phyloP scores from a whole-genome alignment of 1,139 yeast species.

The Wickerhamomyces sp. region DNA sequence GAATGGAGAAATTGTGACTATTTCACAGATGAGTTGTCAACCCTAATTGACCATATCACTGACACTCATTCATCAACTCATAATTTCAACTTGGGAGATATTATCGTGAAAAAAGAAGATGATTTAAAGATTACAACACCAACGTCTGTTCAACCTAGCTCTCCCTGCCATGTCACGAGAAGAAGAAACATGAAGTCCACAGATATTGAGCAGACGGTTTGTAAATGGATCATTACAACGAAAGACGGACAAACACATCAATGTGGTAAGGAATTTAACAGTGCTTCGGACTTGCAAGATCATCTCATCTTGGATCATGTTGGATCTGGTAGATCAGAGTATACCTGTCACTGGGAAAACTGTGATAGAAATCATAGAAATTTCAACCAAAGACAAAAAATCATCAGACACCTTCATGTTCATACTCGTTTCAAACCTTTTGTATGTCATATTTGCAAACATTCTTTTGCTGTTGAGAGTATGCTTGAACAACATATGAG shows the following conservation, averaged over 20 bases:
- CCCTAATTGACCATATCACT: slow-evolving; percentile 57
- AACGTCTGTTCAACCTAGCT: background rate
- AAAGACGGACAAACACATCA: slow-evolving; percentile 1
- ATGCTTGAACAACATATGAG: slow-evolving; percentile 64
- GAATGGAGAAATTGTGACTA: slow-evolving; percentile 72
- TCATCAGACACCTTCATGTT: slow-evolving; percentile 77
- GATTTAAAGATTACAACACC: background rate
- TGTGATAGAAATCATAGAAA: slow-evolving; percentile 61
- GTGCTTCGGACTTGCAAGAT: slow-evolving; percentile 58
- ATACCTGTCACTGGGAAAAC: slow-evolving; percentile 72
- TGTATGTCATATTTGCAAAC: slow-evolving; percentile 60
- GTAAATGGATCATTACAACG: slow-evolving; percentile 15
- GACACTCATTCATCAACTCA: slow-evolving; percentile 34
- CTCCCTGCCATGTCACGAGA: background rate
- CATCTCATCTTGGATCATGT: slow-evolving; percentile 69
- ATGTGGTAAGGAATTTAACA: slow-evolving; percentile 46
- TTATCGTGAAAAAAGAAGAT: slow-evolving; percentile 1
- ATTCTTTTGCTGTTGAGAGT: slow-evolving; percentile 54
- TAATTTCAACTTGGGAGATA: slow-evolving; percentile 2
- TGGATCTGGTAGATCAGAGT: slow-evolving; percentile 65
- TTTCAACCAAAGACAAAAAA: slow-evolving; percentile 80
- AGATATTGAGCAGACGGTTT: slow-evolving; percentile 14
- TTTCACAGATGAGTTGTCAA: slow-evolving; percentile 43
- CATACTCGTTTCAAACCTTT: slow-evolving; percentile 85
- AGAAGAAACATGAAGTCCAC: background rate